phyloP scores from a whole-genome alignment of 192 early-diverging fungal genomes.

The Podila epigama region DNA sequence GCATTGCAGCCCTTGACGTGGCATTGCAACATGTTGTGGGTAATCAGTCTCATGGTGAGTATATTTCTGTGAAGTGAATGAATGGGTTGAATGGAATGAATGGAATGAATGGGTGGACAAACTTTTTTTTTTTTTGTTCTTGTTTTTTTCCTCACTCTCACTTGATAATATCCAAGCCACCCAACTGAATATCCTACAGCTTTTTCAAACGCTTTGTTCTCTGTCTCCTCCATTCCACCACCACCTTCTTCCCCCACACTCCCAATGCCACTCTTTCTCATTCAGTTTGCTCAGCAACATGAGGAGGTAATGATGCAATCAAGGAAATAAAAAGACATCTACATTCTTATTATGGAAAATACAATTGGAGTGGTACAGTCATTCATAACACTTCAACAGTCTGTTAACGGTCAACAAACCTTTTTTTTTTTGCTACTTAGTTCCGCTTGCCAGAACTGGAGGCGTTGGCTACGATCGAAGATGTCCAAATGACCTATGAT shows the following conservation, averaged over 20 bases:
- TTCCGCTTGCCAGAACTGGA: conserved; percentile 87
- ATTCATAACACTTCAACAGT: too few relatives aligned
- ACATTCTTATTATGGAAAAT: too few relatives aligned
- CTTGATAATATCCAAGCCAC: neutral
- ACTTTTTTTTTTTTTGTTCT: neutral
- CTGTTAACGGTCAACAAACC: neutral
- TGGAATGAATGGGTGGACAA: neutral
- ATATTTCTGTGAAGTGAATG: neutral
- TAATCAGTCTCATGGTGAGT: conserved; percentile 83
- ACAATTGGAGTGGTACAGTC: too few relatives aligned
- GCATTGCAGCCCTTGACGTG: conserved; percentile 94
- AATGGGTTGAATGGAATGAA: neutral
- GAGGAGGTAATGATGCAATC: conserved; percentile 38
- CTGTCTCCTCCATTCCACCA: neutral
- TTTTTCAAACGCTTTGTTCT: neutral
- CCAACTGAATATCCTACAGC: neutral
- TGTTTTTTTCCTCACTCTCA: too few relatives aligned
- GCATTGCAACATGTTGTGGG: conserved; percentile 99
- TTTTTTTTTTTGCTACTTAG: conserved; percentile 48
- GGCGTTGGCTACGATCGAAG: conserved; percentile 79
- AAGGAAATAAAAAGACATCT: neutral
- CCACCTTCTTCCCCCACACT: neutral
- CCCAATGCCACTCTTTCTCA: conserved; percentile 62
- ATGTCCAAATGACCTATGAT: conserved; percentile 72
- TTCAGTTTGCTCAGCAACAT: conserved; percentile 77